These are phyloP conservation scores for Mycena pura DNA, from an alignment of 768 basidiomycete species.

Conservation along the genomic window DNA sequence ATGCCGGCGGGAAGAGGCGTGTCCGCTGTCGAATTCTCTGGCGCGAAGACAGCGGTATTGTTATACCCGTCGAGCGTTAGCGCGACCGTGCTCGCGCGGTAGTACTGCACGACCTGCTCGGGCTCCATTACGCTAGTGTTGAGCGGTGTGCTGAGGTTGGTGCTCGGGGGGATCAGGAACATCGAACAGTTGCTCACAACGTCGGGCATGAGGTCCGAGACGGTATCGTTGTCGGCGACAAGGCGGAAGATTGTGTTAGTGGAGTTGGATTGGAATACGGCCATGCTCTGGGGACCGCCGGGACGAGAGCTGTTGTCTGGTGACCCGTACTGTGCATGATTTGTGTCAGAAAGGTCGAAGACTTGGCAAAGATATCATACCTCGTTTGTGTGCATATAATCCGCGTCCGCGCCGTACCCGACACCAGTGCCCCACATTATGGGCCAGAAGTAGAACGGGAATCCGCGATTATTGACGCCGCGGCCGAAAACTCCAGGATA, in stretches of 20 bases:
- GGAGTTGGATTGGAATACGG: slow-evolving; percentile 47
- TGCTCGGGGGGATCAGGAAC: slow-evolving; percentile 35
- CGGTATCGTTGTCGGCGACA: slow-evolving; percentile 53
- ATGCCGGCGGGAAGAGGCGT: slow-evolving; percentile 49
- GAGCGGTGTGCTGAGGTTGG: slow-evolving; percentile 35
- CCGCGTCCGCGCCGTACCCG: slow-evolving; percentile 31
- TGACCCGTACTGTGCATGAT: slow-evolving; percentile 50
- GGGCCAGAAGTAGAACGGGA: slow-evolving; percentile 76
- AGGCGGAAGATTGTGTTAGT: slow-evolving; percentile 47
- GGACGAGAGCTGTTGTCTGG: slow-evolving; percentile 51
- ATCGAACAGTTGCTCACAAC: slow-evolving; percentile 50
- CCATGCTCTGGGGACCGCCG: slow-evolving; percentile 49
- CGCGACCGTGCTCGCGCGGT: slow-evolving; percentile 60
- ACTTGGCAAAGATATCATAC: slow-evolving; percentile 32
- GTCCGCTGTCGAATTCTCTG: slow-evolving; percentile 36
- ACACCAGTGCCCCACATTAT: slow-evolving; percentile 51
- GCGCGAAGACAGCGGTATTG: slow-evolving; percentile 53
- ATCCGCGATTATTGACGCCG: slow-evolving; percentile 56
- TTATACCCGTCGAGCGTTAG: slow-evolving; percentile 68
- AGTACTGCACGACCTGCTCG: slow-evolving; percentile 63
- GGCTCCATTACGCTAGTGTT: slow-evolving; percentile 41
- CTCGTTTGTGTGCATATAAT: slow-evolving; percentile 43
- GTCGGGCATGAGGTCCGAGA: slow-evolving; percentile 44
- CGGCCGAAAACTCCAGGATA: slow-evolving; percentile 57
- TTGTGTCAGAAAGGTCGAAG: not conserved